Base-by-base conservation (phyloP, 345 rosid species). In the Sisymbrium altissimum region DNA sequence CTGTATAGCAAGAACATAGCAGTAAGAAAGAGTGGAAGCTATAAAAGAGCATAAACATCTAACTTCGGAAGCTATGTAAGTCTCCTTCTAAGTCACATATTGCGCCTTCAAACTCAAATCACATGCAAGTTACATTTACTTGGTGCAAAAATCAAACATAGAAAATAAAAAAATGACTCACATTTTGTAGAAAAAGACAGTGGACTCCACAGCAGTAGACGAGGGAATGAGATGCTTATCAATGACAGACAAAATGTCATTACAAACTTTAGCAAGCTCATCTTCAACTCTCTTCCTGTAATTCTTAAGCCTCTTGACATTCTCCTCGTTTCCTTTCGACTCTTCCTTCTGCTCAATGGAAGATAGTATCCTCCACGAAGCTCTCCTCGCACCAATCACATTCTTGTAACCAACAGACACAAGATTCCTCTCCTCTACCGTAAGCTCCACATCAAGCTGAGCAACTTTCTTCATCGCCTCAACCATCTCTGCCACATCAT, bases 391-490 rank as follows among this genome's bases (percentile, higher is more conserved):
- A 3, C 93, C 93, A 17, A 88, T 81, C 77, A 86, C 88, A 71
- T 88, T 84, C 85, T 88, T 88, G 82, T 83, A 88, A 4, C 86
- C 93, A 0, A 88, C 93, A 15, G 93, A 88, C n/a, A 88, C 83
- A 0, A 86, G 75, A 69, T 86, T 88, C 36, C 88, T 70, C 83
- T 88, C 90, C 74, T 88, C 93, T 6, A 84, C 84, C 0, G 87
- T 79, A 64, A 85, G 78, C 60, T 88, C 89, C 48, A 79, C 75
- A 46, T 84, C 81, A 27, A 88, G 84, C 49, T 72, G 78, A 13
- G 87, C 93, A 12, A 86, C 86, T 64, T 83, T 84, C 77, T 84
- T 84, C 93, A 86, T 84, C 23, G 84, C 79, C 15, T 88, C 88
- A 59, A 86, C 90, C 93, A 88, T 86, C 67, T 88, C 93, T 85